Base-by-base conservation (phyloP, 2,329 filamentous ascomycete genomes). In the Phyllosticta citriasiana region DNA sequence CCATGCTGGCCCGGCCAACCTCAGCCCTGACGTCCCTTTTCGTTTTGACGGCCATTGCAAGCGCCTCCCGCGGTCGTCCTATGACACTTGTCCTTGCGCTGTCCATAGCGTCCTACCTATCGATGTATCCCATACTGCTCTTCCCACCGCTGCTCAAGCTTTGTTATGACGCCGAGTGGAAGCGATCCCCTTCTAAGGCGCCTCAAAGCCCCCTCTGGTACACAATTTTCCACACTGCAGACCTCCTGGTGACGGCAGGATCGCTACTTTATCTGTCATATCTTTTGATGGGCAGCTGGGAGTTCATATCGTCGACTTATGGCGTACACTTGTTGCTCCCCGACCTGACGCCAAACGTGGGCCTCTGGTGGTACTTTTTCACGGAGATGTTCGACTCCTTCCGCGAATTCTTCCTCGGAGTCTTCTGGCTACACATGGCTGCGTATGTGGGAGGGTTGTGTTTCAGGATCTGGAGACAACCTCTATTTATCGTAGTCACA, bases 301-400 rank as follows among this genome's bases (percentile, higher is more conserved):
- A 92, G 64, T 99, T 97, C 70, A 75, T 97, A 22, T 76, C 82
- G 7, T 91, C 91, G 22, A 97, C 94, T 0, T 99, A 99, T 74
- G 91, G 93, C 67, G 90, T 96, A 55, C 92, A 96, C 68, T 82
- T 99, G 47, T 85, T 94, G 0, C 83, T 99, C 2, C 90, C 91
- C 8, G 94, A 99, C 71, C 81, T 99, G 51, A 95, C 93, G 0
- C 94, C 94, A 12, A 99, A 97, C 66, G 88, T 95, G 30, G 94
- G 94, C 1, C 80, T 99, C 1, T 99, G 94, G 94, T 99, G 94
- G 94, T 99, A 99, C 76, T 99, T 99, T 77, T 97, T 99, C 72
- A 96, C 95, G 67, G 93, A 99, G 72, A 99, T 99, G 86, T 99
- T 99, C 73, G 94, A 99, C 76, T 93, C 92, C 0, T 99, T 99